Evolutionary conservation across 2,329 filamentous ascomycete genomes (phyloP), one percentile per base, ranked within the genome.

Genomic region (Fragosphaeria purpurea): DNA sequence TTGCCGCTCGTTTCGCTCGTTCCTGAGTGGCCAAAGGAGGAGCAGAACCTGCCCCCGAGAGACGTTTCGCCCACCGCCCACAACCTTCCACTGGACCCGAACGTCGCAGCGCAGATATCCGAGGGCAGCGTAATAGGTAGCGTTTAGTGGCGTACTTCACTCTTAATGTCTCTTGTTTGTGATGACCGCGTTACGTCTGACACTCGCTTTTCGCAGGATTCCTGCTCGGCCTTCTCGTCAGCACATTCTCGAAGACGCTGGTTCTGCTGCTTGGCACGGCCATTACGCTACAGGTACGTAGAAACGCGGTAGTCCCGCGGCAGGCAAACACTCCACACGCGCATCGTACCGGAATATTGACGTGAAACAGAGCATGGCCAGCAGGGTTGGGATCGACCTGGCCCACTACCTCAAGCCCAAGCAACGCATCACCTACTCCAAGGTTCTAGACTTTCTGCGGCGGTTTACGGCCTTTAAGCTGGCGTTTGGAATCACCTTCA

Each of bases 401-500:
- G 58, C 67, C 30, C 61, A 63, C 1, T 58, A 67, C 44, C 53
- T 71, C 13, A 62, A 64, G 31, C 57, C 72, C 35, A 64, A 67
- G 51, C 65, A 69, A 47, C 60, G 61, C 13, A 50, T 69, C 30
- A 60, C 62, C 30, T 58, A 63, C 46, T 72, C 70, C 41, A 63
- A 67, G 12, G 59, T 78, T 41, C 63, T 74, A 44, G 71, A 70
- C 5, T 68, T 74, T 44, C 65, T 83, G 48, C 71, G 76, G 58
- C 71, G 76, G 53, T 77, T 81, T 57, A 74, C 79, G 2, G 76
- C 77, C 13, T 84, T 86, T 62, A 85, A 83, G 61, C 62, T 82
- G 30, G 80, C 82, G 4, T 89, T 90, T 63, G 79, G 81, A n/a
- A 61, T 79, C 41, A 85, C 85, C 33, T 89, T 89, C 67, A 77